phyloP scores from a whole-genome alignment of 805 yeast species.

The Yarrowia deformans region DNA sequence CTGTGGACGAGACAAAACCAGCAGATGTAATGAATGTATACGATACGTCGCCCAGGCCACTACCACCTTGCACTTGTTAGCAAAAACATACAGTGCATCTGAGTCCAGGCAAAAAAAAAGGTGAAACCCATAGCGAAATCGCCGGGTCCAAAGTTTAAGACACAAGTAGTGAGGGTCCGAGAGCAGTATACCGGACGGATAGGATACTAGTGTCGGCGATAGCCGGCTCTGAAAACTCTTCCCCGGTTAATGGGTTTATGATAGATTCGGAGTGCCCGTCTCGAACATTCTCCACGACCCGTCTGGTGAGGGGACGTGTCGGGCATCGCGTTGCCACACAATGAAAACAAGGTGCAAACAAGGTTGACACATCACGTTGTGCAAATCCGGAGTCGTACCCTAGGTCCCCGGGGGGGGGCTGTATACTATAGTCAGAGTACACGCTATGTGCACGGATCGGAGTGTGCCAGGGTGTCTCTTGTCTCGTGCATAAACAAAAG shows the following conservation, averaged over 20 bases:
- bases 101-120: no score
- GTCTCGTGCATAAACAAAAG: no score
- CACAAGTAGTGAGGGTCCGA: not conserved
- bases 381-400: no score
- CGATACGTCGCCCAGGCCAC: not conserved
- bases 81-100: not conserved
- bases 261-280: not conserved
- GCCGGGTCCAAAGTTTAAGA: constrained; percentile 1
- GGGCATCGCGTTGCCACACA: not conserved
- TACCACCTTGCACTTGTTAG: no score
- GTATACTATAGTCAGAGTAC: no score
- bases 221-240: not conserved
- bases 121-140: no score
- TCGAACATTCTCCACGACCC: not conserved
- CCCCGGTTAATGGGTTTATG: not conserved
- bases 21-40: not conserved
- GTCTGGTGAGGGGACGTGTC: not conserved
- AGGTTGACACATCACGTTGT: no score
- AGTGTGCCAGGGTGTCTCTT: no score
- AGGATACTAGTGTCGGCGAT: no score
- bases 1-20: not conserved
- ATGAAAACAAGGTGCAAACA: no score
- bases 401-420: no score
- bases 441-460: no score
- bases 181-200: not conserved